A percentile compares a stretch with the other conserved stretches of the same genome.
Evolutionary conservation across 2,329 filamentous ascomycete genomes (phyloP).

Genomic region (Fusarium siculi): DNA sequence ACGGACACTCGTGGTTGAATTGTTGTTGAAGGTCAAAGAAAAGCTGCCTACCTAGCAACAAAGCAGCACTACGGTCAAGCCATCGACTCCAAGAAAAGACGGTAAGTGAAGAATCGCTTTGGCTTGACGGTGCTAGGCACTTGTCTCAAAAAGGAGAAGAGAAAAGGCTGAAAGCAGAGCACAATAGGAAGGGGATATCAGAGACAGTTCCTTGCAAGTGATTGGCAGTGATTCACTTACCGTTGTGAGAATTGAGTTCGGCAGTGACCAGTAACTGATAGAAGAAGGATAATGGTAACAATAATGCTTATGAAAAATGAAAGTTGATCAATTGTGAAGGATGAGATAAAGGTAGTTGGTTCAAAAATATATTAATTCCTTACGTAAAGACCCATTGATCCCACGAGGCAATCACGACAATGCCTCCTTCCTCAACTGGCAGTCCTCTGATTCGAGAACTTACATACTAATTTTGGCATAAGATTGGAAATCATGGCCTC

Average conservation of each 20-base stretch:
- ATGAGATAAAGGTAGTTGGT: background rate
- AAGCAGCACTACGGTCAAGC: background rate
- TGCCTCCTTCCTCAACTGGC: background rate
- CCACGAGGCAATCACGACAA: background rate
- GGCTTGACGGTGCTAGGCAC: conserved; percentile 6
- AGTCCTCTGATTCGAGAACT: background rate
- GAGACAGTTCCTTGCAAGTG: background rate
- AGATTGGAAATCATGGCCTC: background rate
- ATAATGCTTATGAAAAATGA: background rate
- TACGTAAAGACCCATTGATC: background rate
- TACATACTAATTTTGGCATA: background rate
- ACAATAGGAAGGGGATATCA: background rate
- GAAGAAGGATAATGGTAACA: background rate
- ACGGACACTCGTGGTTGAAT: background rate
- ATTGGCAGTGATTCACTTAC: conserved; percentile 12
- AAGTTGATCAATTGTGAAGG: background rate
- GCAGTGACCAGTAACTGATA: background rate
- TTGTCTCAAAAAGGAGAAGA: background rate
- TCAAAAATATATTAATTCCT: background rate
- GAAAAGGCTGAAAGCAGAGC: background rate
- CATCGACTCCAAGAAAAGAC: background rate
- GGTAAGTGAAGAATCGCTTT: background rate
- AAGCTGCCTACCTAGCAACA: background rate
- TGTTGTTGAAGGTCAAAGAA: background rate
- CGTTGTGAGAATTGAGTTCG: background rate